A percentile compares a stretch with the other conserved stretches of the same genome.
phyloP scores from a whole-genome alignment of 306 rosid genomes.

The Gillenia trifoliata region DNA sequence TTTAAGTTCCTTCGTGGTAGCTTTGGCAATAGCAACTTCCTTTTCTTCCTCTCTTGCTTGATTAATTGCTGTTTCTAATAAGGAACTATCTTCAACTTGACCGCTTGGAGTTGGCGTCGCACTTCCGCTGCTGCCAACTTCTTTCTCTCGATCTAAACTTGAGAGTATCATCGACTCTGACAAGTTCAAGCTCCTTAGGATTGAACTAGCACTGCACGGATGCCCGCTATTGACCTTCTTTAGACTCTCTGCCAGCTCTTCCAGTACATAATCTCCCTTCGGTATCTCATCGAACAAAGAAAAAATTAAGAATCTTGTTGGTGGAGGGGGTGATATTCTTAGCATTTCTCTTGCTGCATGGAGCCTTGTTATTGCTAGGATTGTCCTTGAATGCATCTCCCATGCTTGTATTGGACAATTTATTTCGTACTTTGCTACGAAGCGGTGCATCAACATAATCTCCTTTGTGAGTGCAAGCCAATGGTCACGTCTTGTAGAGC shows the following conservation, averaged over 20 bases:
- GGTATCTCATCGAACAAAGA: constrained; percentile 75
- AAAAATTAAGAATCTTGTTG: constrained; percentile 81
- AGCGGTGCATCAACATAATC: constrained; percentile 63
- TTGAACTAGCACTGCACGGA: constrained; percentile 64
- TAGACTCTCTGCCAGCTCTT: constrained; percentile 70
- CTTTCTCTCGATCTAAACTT: constrained; percentile 11
- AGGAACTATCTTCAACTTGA: constrained; percentile 28
- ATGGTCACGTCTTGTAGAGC: constrained; percentile 92
- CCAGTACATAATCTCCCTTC: constrained; percentile 79
- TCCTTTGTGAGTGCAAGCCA: constrained; percentile 86
- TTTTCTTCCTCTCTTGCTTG: constrained; percentile 84
- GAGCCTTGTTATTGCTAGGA: constrained; percentile 71
- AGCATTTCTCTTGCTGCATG: constrained; percentile 95
- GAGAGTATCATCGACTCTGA: constrained; percentile 28
- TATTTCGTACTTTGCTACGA: constrained; percentile 46
- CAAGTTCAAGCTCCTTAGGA: constrained; percentile 50
- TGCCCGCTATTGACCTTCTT: constrained; percentile 39
- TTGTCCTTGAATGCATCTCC: constrained; percentile 93
- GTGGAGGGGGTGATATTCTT: constrained; percentile 77
- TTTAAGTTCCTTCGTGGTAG: constrained; percentile 68
- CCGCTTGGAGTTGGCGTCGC: constrained; percentile 3
- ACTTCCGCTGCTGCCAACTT: constrained; percentile 19
- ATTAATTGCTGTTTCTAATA: constrained; percentile 54
- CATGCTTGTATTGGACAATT: constrained; percentile 45
- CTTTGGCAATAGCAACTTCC: constrained; percentile 63